Evolutionary conservation across 2,329 filamentous ascomycete genomes (phyloP).

Genomic region (Phialocephala sp.): DNA sequence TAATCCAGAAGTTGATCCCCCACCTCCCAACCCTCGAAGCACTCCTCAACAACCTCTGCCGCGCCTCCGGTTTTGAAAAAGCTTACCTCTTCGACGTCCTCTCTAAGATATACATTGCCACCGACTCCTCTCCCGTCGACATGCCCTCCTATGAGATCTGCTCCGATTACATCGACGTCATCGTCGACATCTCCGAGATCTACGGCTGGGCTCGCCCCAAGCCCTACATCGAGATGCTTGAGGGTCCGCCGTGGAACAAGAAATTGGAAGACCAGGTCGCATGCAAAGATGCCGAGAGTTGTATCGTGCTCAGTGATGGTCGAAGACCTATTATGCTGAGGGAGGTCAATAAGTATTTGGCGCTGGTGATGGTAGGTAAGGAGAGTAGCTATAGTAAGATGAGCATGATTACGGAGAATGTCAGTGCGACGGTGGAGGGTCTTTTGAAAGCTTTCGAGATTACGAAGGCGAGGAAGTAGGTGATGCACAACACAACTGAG

Average conservation of each 20-base stretch:
- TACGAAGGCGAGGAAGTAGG: constrained; percentile 58
- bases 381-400: constrained; percentile 85
- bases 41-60: constrained; percentile 91
- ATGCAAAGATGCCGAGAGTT: constrained; percentile 70
- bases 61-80: constrained; percentile 94
- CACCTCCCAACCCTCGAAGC: constrained; percentile 92
- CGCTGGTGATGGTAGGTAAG: constrained; percentile 85
- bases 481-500: not conserved
- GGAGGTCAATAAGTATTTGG: constrained; percentile 76
- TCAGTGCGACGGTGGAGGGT: constrained; percentile 80
- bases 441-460: constrained; percentile 80
- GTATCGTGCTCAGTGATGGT: constrained; percentile 68
- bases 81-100: constrained; percentile 97
- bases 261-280: constrained; percentile 70
- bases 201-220: constrained; percentile 77
- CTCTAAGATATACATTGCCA: constrained; percentile 98
- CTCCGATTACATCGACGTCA: constrained; percentile 97
- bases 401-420: constrained; percentile 85
- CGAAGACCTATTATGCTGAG: constrained; percentile 68
- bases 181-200: constrained; percentile 94
- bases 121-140: constrained; percentile 89
- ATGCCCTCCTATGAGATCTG: constrained; percentile 98
- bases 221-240: constrained; percentile 59
- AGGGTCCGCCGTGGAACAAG: constrained; percentile 65
- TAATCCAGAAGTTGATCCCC: constrained; percentile 96